These are phyloP conservation scores for Nymphaea thermarum DNA, from an alignment of 164 flowering plant genomes.

Conservation along the genomic window DNA sequence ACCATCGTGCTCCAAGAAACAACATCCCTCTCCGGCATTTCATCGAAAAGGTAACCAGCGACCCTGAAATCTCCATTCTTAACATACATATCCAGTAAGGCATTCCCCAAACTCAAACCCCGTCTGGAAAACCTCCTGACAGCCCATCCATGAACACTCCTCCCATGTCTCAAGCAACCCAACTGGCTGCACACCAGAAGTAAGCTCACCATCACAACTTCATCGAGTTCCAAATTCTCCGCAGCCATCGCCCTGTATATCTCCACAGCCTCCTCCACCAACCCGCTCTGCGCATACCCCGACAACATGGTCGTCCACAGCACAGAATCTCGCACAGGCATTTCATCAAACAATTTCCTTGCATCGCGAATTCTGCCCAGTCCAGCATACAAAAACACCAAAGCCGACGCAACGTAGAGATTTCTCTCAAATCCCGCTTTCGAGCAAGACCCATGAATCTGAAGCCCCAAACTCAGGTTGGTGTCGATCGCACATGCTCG, in stretches of 20 bases:
- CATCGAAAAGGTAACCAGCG: slow-evolving; percentile 6
- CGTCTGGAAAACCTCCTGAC: slow-evolving; percentile 11
- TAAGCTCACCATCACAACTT: slow-evolving; percentile 17
- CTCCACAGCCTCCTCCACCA: slow-evolving; percentile 8
- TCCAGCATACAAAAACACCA: slow-evolving; percentile 11
- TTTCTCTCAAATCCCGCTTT: slow-evolving; percentile 9
- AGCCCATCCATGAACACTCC: slow-evolving; percentile 13
- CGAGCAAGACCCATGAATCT: slow-evolving; percentile 10
- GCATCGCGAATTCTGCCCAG: slow-evolving; percentile 4
- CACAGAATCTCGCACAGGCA: slow-evolving; percentile 12
- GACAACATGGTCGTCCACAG: slow-evolving; percentile 16
- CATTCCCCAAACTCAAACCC: slow-evolving; percentile 17
- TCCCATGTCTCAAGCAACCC: slow-evolving; percentile 16
- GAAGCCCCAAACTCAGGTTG: background rate
- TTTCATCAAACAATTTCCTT: slow-evolving; percentile 10
- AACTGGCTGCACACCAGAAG: slow-evolving; percentile 12
- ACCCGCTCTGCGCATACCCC: slow-evolving; percentile 15
- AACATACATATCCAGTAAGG: slow-evolving; percentile 14
- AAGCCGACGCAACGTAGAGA: slow-evolving; percentile 15
- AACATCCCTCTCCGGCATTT: slow-evolving; percentile 15
- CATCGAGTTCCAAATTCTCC: slow-evolving; percentile 10
- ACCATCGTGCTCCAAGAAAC: slow-evolving; percentile 17
- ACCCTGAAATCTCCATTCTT: slow-evolving; percentile 7
- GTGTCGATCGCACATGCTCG: slow-evolving; percentile 11
- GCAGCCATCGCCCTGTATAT: slow-evolving; percentile 12